A percentile compares a stretch with the other conserved stretches of the same genome.
phyloP scores from a whole-genome alignment of 768 basidiomycete genomes.

The Suillus variegatus region DNA sequence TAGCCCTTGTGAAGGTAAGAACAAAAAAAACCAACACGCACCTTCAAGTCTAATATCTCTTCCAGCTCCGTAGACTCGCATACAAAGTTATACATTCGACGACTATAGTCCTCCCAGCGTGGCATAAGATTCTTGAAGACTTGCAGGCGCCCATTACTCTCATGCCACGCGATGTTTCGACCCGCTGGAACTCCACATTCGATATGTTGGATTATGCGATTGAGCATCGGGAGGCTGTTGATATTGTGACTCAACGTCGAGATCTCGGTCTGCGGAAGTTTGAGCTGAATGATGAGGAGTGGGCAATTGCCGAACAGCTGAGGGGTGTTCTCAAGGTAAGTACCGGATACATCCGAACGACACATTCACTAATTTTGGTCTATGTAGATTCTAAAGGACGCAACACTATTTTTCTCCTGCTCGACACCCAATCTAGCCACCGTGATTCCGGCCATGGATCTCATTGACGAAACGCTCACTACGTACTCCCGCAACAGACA shows the following conservation, averaged over 20 bases:
- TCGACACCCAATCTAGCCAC: constrained; percentile 21
- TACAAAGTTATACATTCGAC: constrained; percentile 20
- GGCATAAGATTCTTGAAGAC: constrained; percentile 15
- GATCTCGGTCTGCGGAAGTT: constrained; percentile 9
- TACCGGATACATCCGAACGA: too few relatives aligned
- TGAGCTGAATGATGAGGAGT: constrained; percentile 11
- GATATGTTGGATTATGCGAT: constrained; percentile 21
- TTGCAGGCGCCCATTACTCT: constrained; percentile 10
- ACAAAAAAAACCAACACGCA: background rate
- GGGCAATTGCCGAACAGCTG: constrained; percentile 17
- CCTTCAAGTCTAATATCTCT: background rate
- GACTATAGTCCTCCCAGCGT: constrained; percentile 24
- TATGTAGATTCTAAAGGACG: constrained; percentile 25
- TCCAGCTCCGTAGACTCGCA: constrained; percentile 10
- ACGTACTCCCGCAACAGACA: background rate
- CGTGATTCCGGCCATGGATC: constrained; percentile 37
- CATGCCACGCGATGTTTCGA: constrained; percentile 10
- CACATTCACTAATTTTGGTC: background rate
- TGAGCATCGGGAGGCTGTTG: constrained; percentile 7
- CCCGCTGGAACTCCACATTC: constrained; percentile 19
- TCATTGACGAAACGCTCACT: constrained; percentile 26
- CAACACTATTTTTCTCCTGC: constrained; percentile 27
- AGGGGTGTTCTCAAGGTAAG: constrained; percentile 23
- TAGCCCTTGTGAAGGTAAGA: constrained; percentile 20
- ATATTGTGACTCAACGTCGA: constrained; percentile 5